phyloP scores from a whole-genome alignment of 352 stramenopile genomes.

The Globisporangium parvum region DNA sequence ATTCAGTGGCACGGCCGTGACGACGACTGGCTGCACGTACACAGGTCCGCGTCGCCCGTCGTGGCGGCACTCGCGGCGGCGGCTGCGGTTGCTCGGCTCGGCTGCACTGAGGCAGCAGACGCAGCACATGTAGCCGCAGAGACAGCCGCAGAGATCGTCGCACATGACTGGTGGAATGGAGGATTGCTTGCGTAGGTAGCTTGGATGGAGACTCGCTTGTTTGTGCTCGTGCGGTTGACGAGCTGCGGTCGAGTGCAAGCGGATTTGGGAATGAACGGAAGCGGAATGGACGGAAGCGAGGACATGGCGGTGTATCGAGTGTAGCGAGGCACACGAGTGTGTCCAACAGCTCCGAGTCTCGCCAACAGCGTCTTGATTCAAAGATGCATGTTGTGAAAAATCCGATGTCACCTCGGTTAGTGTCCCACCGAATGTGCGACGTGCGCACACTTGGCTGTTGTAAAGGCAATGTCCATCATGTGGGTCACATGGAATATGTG shows the following conservation, averaged over 20 bases:
- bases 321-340: too few relatives aligned
- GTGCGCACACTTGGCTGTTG: slow-evolving; percentile 14
- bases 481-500: slow-evolving; percentile 3
- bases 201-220: neutral
- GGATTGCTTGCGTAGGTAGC: neutral
- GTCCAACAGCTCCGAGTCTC: too few relatives aligned
- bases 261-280: neutral
- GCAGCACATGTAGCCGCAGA: slow-evolving; percentile 23
- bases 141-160: too few relatives aligned
- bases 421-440: slow-evolving; percentile 15
- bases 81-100: slow-evolving; percentile 14
- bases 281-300: too few relatives aligned
- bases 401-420: neutral
- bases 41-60: slow-evolving; percentile 16
- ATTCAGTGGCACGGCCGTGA: slow-evolving; percentile 9
- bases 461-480: slow-evolving; percentile 4
- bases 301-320: neutral
- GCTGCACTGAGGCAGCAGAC: slow-evolving; percentile 12
- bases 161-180: slow-evolving; percentile 5
- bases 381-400: too few relatives aligned
- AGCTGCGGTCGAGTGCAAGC: neutral
- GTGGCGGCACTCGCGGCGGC: slow-evolving; percentile 3
- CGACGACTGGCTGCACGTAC: slow-evolving; percentile 32
- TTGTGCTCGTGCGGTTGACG: neutral
- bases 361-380: too few relatives aligned